Base-by-base conservation (phyloP, 1,139 yeast genomes). In the Saccharomyces hybrid region DNA sequence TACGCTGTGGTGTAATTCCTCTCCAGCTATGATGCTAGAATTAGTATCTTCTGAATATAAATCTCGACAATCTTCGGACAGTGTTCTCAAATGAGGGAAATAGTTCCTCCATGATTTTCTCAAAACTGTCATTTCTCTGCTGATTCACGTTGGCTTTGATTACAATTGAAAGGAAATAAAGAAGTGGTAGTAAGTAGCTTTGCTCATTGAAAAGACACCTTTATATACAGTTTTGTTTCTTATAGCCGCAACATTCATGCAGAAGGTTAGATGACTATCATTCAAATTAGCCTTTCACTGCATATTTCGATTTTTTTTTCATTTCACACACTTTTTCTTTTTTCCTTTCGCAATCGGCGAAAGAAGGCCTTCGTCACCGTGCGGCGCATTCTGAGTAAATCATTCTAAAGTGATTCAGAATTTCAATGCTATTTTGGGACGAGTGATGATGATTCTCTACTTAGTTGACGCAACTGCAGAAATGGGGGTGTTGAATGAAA, bases 71-170 rank as follows among this genome's bases (percentile, higher is more conserved):
- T 64, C 68, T 44, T 65, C 69, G 11, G 68, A 66, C 14, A 66
- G 49, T 1, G 55, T 55, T 48, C 70, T 62, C 47, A 64, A 52
- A 50, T 59, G 68, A 25, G 69, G 69, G 13, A 64, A 9, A 49
- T 32, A 60, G 23, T 48, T 53, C 50, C 46, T 62, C 62, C 60
- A 60, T 25, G 16, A 42, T 31, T 29, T 51, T 6, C 3, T 25
- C 14, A 6, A 27, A 19, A 7, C 16, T n/a, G 32, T 19, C 19
- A 14, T 19, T 26, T 9, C 8, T 38, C 32, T 50, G 16, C 47
- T 38, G 23, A 41, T 28, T n/a, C 8, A 6, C 31, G 14, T 23
- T 19, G 7, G 13, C 32, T 34, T 5, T 29, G 13, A 6, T 47
- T 28, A 14, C 11, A 49, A 42, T 5, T 29, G 51, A n/a, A 49